Evolutionary conservation across 306 rosid genomes (phyloP).

Genomic region (Cyclanthera cordifolia): DNA sequence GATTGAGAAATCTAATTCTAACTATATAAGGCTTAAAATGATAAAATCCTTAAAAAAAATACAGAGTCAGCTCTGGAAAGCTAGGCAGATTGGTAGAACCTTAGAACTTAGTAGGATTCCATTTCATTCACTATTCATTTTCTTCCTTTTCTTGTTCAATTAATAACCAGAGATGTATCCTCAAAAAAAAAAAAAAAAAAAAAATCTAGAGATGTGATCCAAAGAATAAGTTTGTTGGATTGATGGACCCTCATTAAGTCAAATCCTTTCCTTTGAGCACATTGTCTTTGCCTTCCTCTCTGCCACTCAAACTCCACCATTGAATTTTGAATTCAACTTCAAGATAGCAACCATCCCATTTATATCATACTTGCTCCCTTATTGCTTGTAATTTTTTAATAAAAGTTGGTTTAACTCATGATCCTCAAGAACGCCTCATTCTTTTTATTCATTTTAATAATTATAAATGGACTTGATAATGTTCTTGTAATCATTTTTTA

Average conservation of each 20-base stretch:
- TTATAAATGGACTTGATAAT: background rate
- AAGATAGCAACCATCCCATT: constrained; percentile 5
- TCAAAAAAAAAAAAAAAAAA: no score
- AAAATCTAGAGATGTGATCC: background rate
- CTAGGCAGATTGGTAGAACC: background rate
- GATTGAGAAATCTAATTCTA: background rate
- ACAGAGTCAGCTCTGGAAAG: background rate
- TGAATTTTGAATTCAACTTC: background rate
- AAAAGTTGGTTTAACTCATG: background rate
- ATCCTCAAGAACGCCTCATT: background rate
- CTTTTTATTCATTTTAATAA: background rate
- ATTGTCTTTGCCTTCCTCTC: background rate
- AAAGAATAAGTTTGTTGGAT: constrained; percentile 5
- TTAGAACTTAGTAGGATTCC: constrained; percentile 3
- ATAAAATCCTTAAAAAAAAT: background rate
- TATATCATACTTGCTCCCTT: background rate
- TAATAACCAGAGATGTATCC: constrained; percentile 1
- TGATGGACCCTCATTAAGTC: constrained; percentile 1
- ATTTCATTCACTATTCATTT: background rate
- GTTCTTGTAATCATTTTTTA: background rate
- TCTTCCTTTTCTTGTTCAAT: background rate
- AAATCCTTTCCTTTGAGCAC: constrained; percentile 2
- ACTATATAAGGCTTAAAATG: background rate
- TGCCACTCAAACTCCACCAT: constrained; percentile 11
- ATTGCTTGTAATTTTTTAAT: background rate